Evolutionary conservation across 2,329 filamentous ascomycete genomes (phyloP).

Genomic region (Neophaeococcomyces aloes): DNA sequence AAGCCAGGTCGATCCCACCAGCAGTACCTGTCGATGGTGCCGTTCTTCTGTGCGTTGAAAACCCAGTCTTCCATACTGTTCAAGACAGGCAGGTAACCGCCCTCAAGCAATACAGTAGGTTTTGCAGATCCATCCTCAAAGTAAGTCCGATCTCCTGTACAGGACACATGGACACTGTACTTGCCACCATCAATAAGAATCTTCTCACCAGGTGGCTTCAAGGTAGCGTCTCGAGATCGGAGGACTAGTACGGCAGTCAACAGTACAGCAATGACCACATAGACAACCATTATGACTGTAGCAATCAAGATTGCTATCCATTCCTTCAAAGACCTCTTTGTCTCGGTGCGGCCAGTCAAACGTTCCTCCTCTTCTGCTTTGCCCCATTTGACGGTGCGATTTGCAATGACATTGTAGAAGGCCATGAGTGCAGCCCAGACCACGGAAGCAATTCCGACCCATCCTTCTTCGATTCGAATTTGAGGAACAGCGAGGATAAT

Average conservation of each 20-base stretch:
- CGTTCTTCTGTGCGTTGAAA: conserved; percentile 62
- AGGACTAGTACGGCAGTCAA: conserved; percentile 72
- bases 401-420: conserved; percentile 66
- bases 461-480: conserved; percentile 73
- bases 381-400: conserved; percentile 78
- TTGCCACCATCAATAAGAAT: conserved; percentile 75
- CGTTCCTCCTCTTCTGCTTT: conserved; percentile 89
- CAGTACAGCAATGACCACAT: conserved; percentile 57
- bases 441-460: conserved; percentile 79
- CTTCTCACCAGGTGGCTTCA: conserved; percentile 61
- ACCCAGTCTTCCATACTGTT: conserved; percentile 70
- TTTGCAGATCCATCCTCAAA: conserved; percentile 44
- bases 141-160: conserved; percentile 59
- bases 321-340: conserved; percentile 66
- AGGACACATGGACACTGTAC: conserved; percentile 79
- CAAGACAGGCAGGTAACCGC: conserved; percentile 69
- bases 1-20: conserved; percentile 89
- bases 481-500: conserved; percentile 65
- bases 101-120: conserved; percentile 81
- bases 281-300: conserved; percentile 58
- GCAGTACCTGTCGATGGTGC: conserved; percentile 79
- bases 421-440: conserved; percentile 73
- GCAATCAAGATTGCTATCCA: conserved; percentile 73
- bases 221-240: conserved; percentile 64
- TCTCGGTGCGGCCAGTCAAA: conserved; percentile 79